Evolutionary conservation across 345 rosid genomes (phyloP), one percentile per base, ranked within the genome.

Genomic region (Crucihimalaya himalaica): DNA sequence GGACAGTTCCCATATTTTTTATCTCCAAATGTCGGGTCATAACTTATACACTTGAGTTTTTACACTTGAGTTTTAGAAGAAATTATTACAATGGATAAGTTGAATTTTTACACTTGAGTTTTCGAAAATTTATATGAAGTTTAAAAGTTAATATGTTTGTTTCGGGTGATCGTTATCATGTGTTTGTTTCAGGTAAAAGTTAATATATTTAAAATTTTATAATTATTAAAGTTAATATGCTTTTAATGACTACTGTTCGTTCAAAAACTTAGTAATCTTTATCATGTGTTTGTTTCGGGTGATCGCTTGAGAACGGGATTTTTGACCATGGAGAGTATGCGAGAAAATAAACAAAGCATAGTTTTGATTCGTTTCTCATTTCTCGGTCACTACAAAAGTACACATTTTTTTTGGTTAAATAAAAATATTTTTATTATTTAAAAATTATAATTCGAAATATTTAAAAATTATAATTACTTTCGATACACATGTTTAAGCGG

Each of bases 21-120:
- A 75, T 75, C 63, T 60, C 29, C 56, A 40, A 19, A 19, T 67
- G 79, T 75, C 63, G 73, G 68, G 53, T 37, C 43, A 37, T 19
- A 66, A 39, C 21, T 39, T 34, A 60, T 51, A 71, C 53, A 18
- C 19, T 39, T 25, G 61, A 53, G 16, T 21, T 32, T 66, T 34
- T 35, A 66, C 6, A 18, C 48, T 51, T 37, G 1, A n/a, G 10
- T 21, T 63, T 46, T 15, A 12, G 19, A 20, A 27, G 1, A 21
- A 50, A 20, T 6, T 57, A 31, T 43, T 45, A 27, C 25, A 29
- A 56, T 45, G 5, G 20, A 40, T 52, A 23, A 18, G 29, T 39
- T 25, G 61, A 53, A 25, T 21, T 32, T 66, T 34, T 35, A 66
- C 6, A 18, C 48, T 51, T 37, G 1, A n/a, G 10, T 21, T 37